Evolutionary conservation across 129 eudicot species (phyloP), one percentile per base, ranked within the genome.

Genomic region (Flaveria linearis): DNA sequence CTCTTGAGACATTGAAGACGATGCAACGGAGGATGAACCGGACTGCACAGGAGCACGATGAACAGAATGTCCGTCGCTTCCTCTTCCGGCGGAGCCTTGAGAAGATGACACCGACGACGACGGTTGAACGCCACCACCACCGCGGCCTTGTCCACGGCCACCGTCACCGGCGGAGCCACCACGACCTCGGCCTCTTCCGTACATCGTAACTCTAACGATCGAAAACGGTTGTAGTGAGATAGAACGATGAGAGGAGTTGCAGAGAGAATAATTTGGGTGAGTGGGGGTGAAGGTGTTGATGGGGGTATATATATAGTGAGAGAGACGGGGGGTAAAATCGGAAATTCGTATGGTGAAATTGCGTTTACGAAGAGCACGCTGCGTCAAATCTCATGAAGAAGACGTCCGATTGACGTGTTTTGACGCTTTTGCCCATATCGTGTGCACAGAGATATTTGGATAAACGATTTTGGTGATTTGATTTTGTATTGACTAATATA

Each of bases 401-500:
- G 68, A 62, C 45, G 45, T 63, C n/a, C n/a, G 13, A 28, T 63
- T 63, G 68, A 63, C 68, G 5, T 63, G n/a, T 30, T 63, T 63
- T 63, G 68, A 63, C 68, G 17, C 4, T 63, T 63, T 28, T 63
- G 68, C 68, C 68, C 68, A 0, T 57, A 10, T 20, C 61, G 9
- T 61, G 41, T 25, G 67, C 28, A 30, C 2, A 15, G 42, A 26
- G 42, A 26, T 61, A 2, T 60, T 60, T 5, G 41, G 67, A 1
- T 26, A 11, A 5, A 61, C 7, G 41, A 1, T 61, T 5, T 61
- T 11, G 36, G 4, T 61, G 67, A 25, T 25, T 25, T 57, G 30
- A 57, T 57, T 22, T 55, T 18, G 12, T 55, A 17, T 55, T 55
- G 61, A 55, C 25, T 55, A 17, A 55, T 53, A 53, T 53, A 53